Base-by-base conservation (phyloP, 2,329 filamentous ascomycete species). In the Hypoxylon sp. region DNA sequence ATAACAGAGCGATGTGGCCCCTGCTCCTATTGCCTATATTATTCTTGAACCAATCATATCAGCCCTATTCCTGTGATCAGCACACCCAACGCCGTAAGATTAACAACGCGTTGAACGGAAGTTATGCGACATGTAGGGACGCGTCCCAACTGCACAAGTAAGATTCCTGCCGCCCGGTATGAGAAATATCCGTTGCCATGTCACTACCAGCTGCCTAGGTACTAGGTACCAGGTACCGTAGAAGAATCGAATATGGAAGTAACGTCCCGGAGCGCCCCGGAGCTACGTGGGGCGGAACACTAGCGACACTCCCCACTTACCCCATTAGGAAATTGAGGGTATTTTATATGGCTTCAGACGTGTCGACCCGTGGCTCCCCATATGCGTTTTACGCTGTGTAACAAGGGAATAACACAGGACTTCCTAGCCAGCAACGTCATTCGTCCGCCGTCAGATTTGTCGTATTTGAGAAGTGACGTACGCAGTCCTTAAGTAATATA, bases 1-100 rank as follows among this genome's bases (percentile, higher is more conserved):
- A 21, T 19, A 32, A 32, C 32, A 59, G 37, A 48, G 24, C 15
- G 21, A 54, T 62, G 50, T 62, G 54, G 50, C n/a, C 51, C 63
- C 24, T 69, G 44, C 35, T 56, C 61, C 48, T 65, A 63, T 63
- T 54, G 50, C 58, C 54, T 62, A 62, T 67, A 62, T 29, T 59
- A 29, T 47, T 46, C 13, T 29, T 56, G 35, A 13, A 48, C 65
- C 59, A 67, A 67, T 67, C 27, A 60, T 8, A 27, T 13, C 3
- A 24, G 7, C 19, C 29, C 3, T 50, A 17, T 21, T 48, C 8
- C 29, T 8, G 11, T 44, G 3, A 8, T 65, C n/a, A 19, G 11
- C 6, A 19, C 19, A 61, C 64, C 64, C 61, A 13, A 27, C 19
- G 19, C 53, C 57, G 64, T 70, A 27, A 24, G 5, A 32, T n/a